Evolutionary conservation across 2,329 filamentous ascomycete genomes (phyloP).

Genomic region (Neofusicoccum parvum): DNA sequence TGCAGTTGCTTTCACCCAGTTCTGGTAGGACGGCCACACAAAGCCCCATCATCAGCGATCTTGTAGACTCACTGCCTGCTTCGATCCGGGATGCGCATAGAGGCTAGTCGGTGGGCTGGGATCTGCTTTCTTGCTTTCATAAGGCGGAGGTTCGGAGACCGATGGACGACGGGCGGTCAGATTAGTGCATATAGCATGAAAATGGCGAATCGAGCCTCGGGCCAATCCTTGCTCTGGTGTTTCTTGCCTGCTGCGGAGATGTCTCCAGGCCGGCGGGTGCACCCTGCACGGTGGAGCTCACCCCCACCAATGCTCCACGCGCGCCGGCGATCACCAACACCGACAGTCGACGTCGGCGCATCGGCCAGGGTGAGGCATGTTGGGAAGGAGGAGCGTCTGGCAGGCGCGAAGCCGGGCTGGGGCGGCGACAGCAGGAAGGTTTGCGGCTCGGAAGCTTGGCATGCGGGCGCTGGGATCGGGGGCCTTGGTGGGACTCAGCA

Average conservation of each 20-base stretch:
- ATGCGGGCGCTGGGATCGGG: conserved; percentile 6
- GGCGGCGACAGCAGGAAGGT: background rate
- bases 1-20: too few relatives aligned
- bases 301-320: conserved; percentile 8
- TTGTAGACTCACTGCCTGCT: too few relatives aligned
- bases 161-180: background rate
- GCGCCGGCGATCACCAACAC: conserved; percentile 1
- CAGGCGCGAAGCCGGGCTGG: background rate
- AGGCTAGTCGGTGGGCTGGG: too few relatives aligned
- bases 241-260: background rate
- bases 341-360: conserved; percentile 5
- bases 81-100: too few relatives aligned
- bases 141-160: background rate
- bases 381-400: background rate
- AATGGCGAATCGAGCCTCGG: background rate
- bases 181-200: background rate
- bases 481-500: background rate
- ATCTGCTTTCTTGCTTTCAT: background rate
- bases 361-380: background rate
- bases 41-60: too few relatives aligned
- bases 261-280: background rate
- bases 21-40: too few relatives aligned
- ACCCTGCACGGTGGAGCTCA: conserved; percentile 13
- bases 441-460: conserved; percentile 22
- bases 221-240: background rate